Evolutionary conservation across 495 filamentous ascomycete species (phyloP).

Genomic region (Trichoderma gamsii): DNA sequence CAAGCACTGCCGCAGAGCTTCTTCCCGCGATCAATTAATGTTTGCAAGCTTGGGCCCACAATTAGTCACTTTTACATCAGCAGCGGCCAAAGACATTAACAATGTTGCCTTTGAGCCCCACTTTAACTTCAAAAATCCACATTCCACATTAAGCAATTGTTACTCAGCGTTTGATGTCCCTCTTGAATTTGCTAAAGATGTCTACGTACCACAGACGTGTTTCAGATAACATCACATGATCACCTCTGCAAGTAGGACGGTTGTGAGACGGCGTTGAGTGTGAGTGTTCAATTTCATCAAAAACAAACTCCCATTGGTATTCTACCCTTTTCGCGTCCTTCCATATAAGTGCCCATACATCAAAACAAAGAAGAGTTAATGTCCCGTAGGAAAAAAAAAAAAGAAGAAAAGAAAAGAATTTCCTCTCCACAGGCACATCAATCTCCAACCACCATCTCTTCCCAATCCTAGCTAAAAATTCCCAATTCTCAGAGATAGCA

Average conservation of each 20-base stretch:
- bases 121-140: not conserved
- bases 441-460: too few relatives aligned
- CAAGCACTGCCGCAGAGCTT: not conserved
- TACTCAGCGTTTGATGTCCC: not conserved
- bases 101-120: not conserved
- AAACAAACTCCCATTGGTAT: conserved; percentile 13
- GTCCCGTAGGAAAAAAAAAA: not conserved
- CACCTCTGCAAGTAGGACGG: not conserved
- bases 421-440: too few relatives aligned
- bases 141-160: not conserved
- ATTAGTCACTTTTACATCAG: conserved; percentile 19
- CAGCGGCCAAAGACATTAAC: not conserved
- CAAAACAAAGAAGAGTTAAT: conserved; percentile 6
- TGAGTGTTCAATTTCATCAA: not conserved
- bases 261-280: not conserved
- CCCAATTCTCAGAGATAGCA: not conserved
- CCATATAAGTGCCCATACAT: conserved; percentile 11
- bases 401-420: too few relatives aligned
- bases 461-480: not conserved
- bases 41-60: not conserved
- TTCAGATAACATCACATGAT: not conserved
- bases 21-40: not conserved
- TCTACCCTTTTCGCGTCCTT: conserved; percentile 2
- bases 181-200: not conserved
- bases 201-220: not conserved